Percentiles rank a stretch among this genome's conserved stretches.
Conservation (phyloP, 768 basidiomycete species). For the Lepiota venenata region DNA sequence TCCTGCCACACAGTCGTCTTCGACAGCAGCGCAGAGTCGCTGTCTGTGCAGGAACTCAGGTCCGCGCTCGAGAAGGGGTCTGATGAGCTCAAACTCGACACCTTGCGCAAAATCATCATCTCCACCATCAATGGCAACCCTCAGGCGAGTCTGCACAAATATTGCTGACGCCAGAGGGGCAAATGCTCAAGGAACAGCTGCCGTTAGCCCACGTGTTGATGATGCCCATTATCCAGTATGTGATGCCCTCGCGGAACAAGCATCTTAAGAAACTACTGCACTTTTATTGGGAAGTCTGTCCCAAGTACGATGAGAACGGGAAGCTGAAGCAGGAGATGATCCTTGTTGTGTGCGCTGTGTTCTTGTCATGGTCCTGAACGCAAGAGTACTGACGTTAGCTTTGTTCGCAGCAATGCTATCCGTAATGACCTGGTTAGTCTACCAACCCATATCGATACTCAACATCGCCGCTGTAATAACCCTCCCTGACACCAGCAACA, state of each 20-base stretch:
- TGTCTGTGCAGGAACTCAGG: constrained; percentile 79
- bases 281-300: constrained; percentile 97
- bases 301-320: constrained; percentile 94
- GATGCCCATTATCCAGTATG: constrained; percentile 99
- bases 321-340: constrained; percentile 99
- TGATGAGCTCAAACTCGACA: constrained; percentile 95
- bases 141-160: constrained; percentile 53
- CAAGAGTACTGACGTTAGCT: constrained; percentile 7
- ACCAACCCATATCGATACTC: neutral
- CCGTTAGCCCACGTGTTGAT: constrained; percentile 77
- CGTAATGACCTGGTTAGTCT: constrained; percentile 88
- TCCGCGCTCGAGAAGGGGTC: constrained; percentile 89
- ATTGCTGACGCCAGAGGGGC: neutral
- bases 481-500: constrained; percentile 68
- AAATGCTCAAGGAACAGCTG: neutral
- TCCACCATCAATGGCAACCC: constrained; percentile 93
- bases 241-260: constrained; percentile 94
- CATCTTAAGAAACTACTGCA: constrained; percentile 95
- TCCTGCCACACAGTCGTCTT: constrained; percentile 78
- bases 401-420: constrained; percentile 77
- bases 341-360: constrained; percentile 80
- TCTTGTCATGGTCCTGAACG: neutral
- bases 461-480: constrained; percentile 11
- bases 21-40: constrained; percentile 70
- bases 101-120: constrained; percentile 90